Evolutionary conservation across 2,329 filamentous ascomycete species (phyloP).

Genomic region (Fusarium pseudograminearum): DNA sequence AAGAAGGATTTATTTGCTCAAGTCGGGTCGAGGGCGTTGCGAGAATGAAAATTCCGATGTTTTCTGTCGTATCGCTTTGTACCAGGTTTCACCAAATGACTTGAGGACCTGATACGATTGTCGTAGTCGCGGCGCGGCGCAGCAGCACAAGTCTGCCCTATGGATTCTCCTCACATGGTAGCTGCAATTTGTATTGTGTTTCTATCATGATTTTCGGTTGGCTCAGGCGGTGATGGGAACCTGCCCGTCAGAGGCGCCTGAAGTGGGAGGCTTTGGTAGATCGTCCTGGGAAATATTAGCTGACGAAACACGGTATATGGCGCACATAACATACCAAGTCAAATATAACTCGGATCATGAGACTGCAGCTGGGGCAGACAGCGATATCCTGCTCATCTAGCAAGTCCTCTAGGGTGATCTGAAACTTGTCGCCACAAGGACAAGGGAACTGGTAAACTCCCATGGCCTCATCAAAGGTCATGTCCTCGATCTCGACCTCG

Average conservation of each 20-base stretch:
- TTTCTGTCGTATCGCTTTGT: background rate
- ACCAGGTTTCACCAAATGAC: background rate
- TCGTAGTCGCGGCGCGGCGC: background rate
- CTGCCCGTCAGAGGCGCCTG: conserved; percentile 50
- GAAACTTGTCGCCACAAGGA: conserved; percentile 96
- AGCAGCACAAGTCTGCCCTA: background rate
- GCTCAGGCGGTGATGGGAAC: conserved; percentile 57
- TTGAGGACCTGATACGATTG: background rate
- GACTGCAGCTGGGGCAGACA: conserved; percentile 96
- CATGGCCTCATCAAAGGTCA: conserved; percentile 85
- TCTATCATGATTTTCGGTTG: conserved; percentile 9
- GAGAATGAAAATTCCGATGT: background rate
- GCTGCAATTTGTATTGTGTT: conserved; percentile 2
- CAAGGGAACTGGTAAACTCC: conserved; percentile 97
- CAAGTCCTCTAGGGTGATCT: conserved; percentile 87
- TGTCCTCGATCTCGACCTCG: conserved; percentile 98
- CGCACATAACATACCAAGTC: conserved; percentile 73
- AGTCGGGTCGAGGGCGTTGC: background rate
- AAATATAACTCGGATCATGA: conserved; percentile 97
- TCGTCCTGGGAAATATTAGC: conserved; percentile 54
- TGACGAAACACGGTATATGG: background rate
- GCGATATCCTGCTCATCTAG: conserved; percentile 92
- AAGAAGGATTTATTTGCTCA: background rate
- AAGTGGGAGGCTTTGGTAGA: conserved; percentile 56
- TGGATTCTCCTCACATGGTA: background rate